Evolutionary conservation across 306 rosid species (phyloP), one percentile per base, ranked within the genome.

Genomic region (Oemleria cerasiformis): DNA sequence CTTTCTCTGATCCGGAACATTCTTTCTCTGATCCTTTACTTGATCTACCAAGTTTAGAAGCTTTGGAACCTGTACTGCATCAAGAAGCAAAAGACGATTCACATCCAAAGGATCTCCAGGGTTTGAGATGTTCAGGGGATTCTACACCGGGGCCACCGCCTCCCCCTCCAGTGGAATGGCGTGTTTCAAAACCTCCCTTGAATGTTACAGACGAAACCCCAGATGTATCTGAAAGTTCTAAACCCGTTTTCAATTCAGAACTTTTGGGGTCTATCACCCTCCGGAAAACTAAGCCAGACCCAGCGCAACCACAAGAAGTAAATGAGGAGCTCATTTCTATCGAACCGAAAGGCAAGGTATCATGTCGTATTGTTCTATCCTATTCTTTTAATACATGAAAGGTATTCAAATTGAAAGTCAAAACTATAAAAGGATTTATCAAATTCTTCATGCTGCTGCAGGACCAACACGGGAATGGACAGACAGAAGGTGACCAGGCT

Each of bases 41-140:
- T 76, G 94, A 88, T 81, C 88, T 92, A 82, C 96, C 98, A 44
- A 81, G 87, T 73, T 88, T 82, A 60, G 90, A 88, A 69, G 83
- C 77, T 64, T 81, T 88, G 72, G 86, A 78, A 79, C 82, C 85
- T 23, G 78, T 68, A 58, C 66, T 53, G 51, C 65, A 74, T 69
- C 79, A 55, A 75, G 89, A 80, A 77, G 68, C 78, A 69, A 71
- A 53, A 23, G 69, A 68, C 41, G 83, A 69, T 65, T 66, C 78
- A 1, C 63, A 65, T 79, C 48, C 71, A 67, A 67, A 65, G 69
- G 70, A 77, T 74, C 73, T 56, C 77, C 74, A 68, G 50, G 50
- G 45, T 69, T 66, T 63, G 8, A 76, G 80, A 54, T 73, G 68
- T 73, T 63, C 72, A 16, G 77, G 23, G 36, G 86, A 83, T 74